phyloP scores from a whole-genome alignment of 305 asterid genomes.

The Striga hermonthica region DNA sequence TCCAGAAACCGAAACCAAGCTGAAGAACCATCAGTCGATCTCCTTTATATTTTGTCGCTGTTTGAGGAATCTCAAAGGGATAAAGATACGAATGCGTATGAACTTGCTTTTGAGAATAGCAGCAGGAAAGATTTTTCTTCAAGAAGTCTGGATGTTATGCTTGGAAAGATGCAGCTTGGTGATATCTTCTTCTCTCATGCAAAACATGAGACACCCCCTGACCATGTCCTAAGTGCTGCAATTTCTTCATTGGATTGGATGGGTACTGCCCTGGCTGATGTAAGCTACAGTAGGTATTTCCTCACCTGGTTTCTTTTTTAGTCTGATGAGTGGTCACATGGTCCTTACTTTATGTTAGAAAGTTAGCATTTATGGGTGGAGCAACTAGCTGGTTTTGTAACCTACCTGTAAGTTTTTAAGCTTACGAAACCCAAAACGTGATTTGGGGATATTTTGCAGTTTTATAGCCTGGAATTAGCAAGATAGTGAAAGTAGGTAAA shows the following conservation, averaged over 20 bases:
- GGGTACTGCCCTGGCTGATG: slow-evolving; percentile 84
- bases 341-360: slow-evolving; percentile 10
- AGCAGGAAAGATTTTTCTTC: slow-evolving; percentile 32
- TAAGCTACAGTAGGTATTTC: slow-evolving; percentile 67
- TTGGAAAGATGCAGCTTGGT: slow-evolving; percentile 67
- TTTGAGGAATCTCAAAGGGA: slow-evolving; percentile 49
- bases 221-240: slow-evolving; percentile 34
- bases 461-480: not conserved
- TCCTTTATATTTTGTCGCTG: slow-evolving; percentile 61
- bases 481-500: not conserved
- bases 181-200: slow-evolving; percentile 47
- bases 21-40: slow-evolving; percentile 60
- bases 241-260: slow-evolving; percentile 85
- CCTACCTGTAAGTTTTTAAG: not conserved
- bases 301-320: slow-evolving; percentile 29
- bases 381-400: slow-evolving; percentile 14
- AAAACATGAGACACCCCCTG: slow-evolving; percentile 40
- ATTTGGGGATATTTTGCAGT: slow-evolving; percentile 13
- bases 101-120: slow-evolving; percentile 56
- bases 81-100: slow-evolving; percentile 49
- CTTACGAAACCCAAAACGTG: slow-evolving; percentile 9
- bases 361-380: slow-evolving; percentile 9
- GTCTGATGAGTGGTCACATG: slow-evolving; percentile 16
- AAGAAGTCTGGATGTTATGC: slow-evolving; percentile 51
- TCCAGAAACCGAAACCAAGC: slow-evolving; percentile 36